Conservation (phyloP, 768 basidiomycete genomes). For the Tricholoma hemisulphureum region DNA sequence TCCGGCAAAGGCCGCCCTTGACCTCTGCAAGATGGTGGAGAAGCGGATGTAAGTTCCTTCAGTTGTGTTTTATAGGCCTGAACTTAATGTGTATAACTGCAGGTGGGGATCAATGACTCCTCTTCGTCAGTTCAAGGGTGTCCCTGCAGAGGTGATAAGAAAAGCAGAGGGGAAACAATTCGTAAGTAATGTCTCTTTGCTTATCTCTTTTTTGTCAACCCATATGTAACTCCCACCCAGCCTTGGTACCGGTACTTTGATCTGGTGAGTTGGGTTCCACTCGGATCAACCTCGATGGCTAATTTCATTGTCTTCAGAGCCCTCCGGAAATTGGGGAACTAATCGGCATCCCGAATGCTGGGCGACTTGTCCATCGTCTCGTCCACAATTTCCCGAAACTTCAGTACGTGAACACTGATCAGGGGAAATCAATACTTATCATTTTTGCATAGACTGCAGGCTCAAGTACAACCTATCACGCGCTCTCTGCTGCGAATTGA, state of each 20-base stretch:
- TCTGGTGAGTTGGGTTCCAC: constrained; percentile 40
- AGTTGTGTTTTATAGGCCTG: background rate
- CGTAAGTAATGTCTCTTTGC: constrained; percentile 44
- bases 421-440: background rate
- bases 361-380: constrained; percentile 84
- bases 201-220: background rate
- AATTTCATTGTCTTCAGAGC: constrained; percentile 33
- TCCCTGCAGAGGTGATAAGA: constrained; percentile 79
- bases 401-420: constrained; percentile 50
- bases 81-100: background rate
- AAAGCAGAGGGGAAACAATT: constrained; percentile 98
- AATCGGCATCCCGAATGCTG: constrained; percentile 91
- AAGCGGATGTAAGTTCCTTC: constrained; percentile 63
- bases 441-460: constrained; percentile 61
- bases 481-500: constrained; percentile 90
- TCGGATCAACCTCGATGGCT: background rate
- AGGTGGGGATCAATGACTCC: constrained; percentile 99
- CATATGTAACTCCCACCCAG: constrained; percentile 11
- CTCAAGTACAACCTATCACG: constrained; percentile 96
- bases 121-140: constrained; percentile 90
- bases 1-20: constrained; percentile 86
- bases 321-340: constrained; percentile 95
- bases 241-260: constrained; percentile 84
- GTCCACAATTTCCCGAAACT: constrained; percentile 97
- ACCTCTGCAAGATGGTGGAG: constrained; percentile 96